phyloP scores from a whole-genome alignment of 306 rosid genomes.

The Gynostemma pentaphyllum region DNA sequence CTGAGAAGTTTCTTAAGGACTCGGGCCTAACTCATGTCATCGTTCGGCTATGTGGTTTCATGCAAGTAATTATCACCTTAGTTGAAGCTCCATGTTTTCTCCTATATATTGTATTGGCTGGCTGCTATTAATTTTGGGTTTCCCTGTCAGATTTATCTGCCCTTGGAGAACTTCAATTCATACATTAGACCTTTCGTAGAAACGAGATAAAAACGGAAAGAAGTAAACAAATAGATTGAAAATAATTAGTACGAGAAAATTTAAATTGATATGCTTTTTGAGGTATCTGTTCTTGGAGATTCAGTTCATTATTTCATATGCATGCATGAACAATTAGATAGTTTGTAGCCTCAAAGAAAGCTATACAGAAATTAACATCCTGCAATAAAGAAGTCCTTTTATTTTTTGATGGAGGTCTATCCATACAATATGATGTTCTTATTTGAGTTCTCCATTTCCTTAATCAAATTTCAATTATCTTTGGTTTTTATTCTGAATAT shows the following conservation, averaged over 20 bases:
- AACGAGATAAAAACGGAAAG: neutral
- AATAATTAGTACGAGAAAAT: neutral
- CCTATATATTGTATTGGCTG: neutral
- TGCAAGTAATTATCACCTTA: constrained; percentile 49
- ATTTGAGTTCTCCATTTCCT: neutral
- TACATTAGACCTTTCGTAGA: neutral
- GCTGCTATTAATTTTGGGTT: neutral
- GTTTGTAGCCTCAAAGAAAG: neutral
- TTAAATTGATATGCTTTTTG: neutral
- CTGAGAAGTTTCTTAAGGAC: constrained; percentile 73
- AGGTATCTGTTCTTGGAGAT: neutral
- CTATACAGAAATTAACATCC: neutral
- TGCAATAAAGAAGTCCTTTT: neutral
- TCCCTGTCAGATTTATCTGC: neutral
- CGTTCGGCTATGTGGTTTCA: constrained; percentile 83
- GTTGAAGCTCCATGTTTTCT: neutral
- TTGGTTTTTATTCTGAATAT: neutral
- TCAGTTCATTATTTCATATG: neutral
- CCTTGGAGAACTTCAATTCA: neutral
- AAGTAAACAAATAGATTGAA: neutral
- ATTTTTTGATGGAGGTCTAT: neutral
- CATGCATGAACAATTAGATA: neutral
- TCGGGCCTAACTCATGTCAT: constrained; percentile 59
- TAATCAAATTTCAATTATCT: neutral
- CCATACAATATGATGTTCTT: neutral